Conservation (phyloP, 148 eudicot species). For the Euryodendron excelsum region DNA sequence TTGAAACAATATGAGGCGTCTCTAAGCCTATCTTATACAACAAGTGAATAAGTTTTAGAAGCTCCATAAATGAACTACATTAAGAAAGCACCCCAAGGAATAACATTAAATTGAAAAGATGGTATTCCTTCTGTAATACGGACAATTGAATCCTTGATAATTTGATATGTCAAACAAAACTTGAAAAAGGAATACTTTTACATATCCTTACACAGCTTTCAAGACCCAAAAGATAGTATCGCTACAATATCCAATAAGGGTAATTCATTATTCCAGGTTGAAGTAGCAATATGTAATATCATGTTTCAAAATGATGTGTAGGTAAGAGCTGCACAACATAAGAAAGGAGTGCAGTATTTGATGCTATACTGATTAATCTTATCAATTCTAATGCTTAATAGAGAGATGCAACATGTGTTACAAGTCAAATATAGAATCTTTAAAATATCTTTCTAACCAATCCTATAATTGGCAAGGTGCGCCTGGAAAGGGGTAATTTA, state of each 20-base stretch:
- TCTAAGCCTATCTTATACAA: background rate
- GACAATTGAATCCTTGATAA: background rate
- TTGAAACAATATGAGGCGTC: background rate
- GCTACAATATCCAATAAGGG: background rate
- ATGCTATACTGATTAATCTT: background rate
- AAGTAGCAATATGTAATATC: background rate
- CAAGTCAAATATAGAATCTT: background rate
- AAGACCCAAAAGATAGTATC: background rate
- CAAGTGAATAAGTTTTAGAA: background rate
- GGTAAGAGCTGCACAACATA: background rate
- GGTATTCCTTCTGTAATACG: background rate
- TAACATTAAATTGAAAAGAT: background rate
- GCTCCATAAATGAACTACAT: background rate
- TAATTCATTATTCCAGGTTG: background rate
- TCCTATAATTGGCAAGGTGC: too few relatives aligned
- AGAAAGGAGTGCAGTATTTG: background rate
- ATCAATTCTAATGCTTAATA: background rate
- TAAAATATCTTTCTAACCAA: too few relatives aligned
- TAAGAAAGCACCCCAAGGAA: slow-evolving; percentile 8
- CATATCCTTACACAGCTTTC: too few relatives aligned
- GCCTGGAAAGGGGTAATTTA: too few relatives aligned
- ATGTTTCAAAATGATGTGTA: background rate
- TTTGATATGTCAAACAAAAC: background rate
- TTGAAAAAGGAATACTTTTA: background rate
- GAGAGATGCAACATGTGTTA: background rate